Percentiles rank a stretch among this genome's conserved stretches.
Evolutionary conservation across 208 protist genomes (phyloP).

Genomic region (Trypanosoma mega): DNA sequence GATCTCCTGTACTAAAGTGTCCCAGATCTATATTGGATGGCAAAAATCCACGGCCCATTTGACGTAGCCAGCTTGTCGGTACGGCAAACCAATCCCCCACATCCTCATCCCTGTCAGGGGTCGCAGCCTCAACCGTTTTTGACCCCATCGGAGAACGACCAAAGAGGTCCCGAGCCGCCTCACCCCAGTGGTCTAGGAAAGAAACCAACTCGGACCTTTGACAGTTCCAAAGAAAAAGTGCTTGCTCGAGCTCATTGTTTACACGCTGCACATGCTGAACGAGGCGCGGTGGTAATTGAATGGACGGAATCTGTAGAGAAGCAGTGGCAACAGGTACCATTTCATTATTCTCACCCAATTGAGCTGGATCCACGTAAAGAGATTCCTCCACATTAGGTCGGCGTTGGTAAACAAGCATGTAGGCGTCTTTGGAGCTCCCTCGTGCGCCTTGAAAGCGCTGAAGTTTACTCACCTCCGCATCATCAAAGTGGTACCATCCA

Average conservation of each 20-base stretch:
- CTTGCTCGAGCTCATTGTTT: constrained; percentile 15
- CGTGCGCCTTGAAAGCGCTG: constrained; percentile 41
- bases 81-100: constrained; percentile 37
- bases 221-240: constrained; percentile 4
- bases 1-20: no score
- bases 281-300: constrained; percentile 8
- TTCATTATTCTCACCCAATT: background rate
- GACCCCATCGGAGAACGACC: background rate
- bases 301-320: no score
- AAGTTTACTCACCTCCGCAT: constrained; percentile 51
- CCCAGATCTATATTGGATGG: constrained; percentile 41
- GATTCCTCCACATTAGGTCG: background rate
- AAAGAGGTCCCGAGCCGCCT: constrained; percentile 11
- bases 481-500: constrained; percentile 73
- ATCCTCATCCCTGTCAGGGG: no score
- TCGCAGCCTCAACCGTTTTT: background rate
- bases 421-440: constrained; percentile 51
- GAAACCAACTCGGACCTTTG: background rate
- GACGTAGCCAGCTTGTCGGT: constrained; percentile 61
- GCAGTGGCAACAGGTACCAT: background rate
- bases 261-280: constrained; percentile 15
- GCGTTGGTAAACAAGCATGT: constrained; percentile 75
- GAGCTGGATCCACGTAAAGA: background rate
- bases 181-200: constrained; percentile 19
- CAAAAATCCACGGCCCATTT: constrained; percentile 63